Percentiles rank a stretch among this genome's conserved stretches.
Conservation (phyloP, 1,139 yeast species). For the Debaryomycetaceae sp. region DNA sequence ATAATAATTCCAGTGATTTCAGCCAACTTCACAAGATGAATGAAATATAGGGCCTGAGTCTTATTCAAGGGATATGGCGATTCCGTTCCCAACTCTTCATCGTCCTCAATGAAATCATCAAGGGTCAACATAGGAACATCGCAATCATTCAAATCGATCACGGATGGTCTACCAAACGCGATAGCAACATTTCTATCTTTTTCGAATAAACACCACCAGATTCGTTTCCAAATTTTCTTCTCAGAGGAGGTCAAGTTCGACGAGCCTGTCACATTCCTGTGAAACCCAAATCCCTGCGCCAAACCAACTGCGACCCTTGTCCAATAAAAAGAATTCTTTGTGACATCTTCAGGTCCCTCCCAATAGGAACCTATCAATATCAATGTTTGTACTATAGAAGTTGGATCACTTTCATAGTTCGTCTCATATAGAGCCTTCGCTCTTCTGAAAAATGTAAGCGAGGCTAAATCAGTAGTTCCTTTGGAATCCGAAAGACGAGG, state of each 20-base stretch:
- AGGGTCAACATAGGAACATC: conserved; percentile 71
- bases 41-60: conserved; percentile 53
- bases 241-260: conserved; percentile 34
- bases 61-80: conserved; percentile 46
- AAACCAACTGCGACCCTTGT: conserved; percentile 66
- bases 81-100: conserved; percentile 41
- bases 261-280: conserved; percentile 47
- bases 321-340: conserved; percentile 77
- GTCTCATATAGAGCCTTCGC: conserved; percentile 77
- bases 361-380: conserved; percentile 66
- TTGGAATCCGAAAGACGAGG: conserved; percentile 54
- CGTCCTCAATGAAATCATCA: conserved; percentile 63
- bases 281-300: conserved; percentile 80
- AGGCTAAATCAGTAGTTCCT: conserved; percentile 57
- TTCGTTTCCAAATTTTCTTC: conserved; percentile 60
- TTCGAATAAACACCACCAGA: conserved; percentile 80
- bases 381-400: conserved; percentile 62
- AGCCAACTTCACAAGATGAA: conserved; percentile 64
- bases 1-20: conserved; percentile 73
- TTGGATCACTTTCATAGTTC: conserved; percentile 68
- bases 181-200: conserved; percentile 72
- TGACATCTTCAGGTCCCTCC: conserved; percentile 78
- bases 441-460: conserved; percentile 66
- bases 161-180: conserved; percentile 72
- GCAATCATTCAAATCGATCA: conserved; percentile 70